These are phyloP conservation scores for Cyberlindnera maritima DNA, from an alignment of 805 yeast species.

Conservation along the genomic window DNA sequence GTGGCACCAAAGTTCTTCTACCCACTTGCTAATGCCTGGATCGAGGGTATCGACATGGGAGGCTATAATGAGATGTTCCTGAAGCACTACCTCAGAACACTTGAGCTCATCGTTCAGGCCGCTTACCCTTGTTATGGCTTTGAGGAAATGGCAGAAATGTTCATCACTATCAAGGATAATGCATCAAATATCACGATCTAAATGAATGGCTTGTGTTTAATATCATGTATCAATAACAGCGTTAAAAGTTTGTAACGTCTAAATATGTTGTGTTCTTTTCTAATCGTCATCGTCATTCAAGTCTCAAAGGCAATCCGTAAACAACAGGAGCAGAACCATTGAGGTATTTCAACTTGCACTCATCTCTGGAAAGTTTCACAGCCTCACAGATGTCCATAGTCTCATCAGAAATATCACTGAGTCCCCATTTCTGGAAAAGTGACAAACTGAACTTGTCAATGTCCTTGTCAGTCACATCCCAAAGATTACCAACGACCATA, in stretches of 20 bases:
- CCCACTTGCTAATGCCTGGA: constrained; percentile 53
- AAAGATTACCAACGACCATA: constrained; percentile 76
- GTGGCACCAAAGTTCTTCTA: constrained; percentile 46
- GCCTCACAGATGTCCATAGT: constrained; percentile 46
- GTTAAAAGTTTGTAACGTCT: background rate
- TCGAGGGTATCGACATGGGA: constrained; percentile 53
- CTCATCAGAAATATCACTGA: constrained; percentile 31
- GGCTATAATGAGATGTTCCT: constrained; percentile 49
- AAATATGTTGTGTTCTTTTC: background rate
- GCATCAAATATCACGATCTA: constrained; percentile 10
- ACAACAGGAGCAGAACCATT: constrained; percentile 94
- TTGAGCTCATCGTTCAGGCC: constrained; percentile 44
- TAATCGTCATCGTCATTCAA: constrained; percentile 17
- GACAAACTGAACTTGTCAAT: constrained; percentile 73
- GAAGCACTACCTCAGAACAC: constrained; percentile 48
- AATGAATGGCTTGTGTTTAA: background rate
- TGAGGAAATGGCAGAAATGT: constrained; percentile 32
- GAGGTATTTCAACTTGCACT: constrained; percentile 66
- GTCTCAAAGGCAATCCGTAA: constrained; percentile 74
- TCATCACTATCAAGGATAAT: constrained; percentile 26
- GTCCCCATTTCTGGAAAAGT: constrained; percentile 66
- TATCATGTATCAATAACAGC: constrained; percentile 2
- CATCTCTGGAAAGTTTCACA: constrained; percentile 57
- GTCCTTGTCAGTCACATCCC: constrained; percentile 98
- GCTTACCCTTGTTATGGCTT: constrained; percentile 44